Base-by-base conservation (phyloP, 2,329 filamentous ascomycete species). In the Fusarium falciforme region DNA sequence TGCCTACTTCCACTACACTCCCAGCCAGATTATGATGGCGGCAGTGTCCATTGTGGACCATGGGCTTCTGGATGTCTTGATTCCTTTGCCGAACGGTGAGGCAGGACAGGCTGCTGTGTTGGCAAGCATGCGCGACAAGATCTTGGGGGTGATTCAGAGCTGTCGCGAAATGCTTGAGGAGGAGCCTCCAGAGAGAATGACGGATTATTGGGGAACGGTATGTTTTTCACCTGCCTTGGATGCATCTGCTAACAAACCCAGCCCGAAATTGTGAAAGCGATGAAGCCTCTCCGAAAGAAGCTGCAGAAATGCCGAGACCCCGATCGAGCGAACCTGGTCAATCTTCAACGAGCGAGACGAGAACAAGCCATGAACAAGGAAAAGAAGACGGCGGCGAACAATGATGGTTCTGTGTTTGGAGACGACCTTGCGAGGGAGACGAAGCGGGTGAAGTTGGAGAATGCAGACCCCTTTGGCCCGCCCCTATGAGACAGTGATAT, bases 1-100 rank as follows among this genome's bases (percentile, higher is more conserved):
- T 78, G 95, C 91, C n/a, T 98, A 98, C 84, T 98, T 98, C 84
- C 93, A 98, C 82, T 98, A 94, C 84, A 96, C 96, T 0, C 96
- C 96, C 0, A 93, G 94, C 27, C 96, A 99, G 82, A 97, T 98
- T 80, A 95, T 95, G 91, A 88, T 98, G 68, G 92, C 94, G 0
- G 91, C 95, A 0, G 84, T 98, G 31, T 87, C 92, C 16, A 88
- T 97, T 61, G 93, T 92, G 0, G 96, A 98, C 80, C 84, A 86
- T 44, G 89, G 88, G 0, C 84, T 96, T 35, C 79, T 87, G 4
- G 87, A 89, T 68, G 81, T 82, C 5, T 73, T 90, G 52, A 78
- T 90, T 14, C 82, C 84, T 3, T 85, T 64, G 4, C 66, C 67
- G 10, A 82, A 81, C 47, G 76, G 78, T 1, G 75, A 81, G 36